Base-by-base conservation (phyloP, 306 rosid species). In the Acmispon strigosus region DNA sequence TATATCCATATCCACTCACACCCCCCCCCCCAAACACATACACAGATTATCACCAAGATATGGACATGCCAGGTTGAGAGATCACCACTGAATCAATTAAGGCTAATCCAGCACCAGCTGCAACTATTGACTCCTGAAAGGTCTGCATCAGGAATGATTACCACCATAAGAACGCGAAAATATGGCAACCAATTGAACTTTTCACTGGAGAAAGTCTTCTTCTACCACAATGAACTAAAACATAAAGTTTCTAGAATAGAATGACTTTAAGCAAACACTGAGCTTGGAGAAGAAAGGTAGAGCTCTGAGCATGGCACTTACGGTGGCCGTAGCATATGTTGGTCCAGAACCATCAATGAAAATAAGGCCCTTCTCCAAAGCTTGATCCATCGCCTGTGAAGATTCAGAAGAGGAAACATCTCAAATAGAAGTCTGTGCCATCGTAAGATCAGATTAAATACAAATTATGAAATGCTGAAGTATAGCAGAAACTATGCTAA, bases 61-160 rank as follows among this genome's bases (percentile, higher is more conserved):
- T 78, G 59, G 82, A 77, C 76, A 73, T 76, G 85, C 76, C 66
- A 80, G 83, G 85, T 83, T 50, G 76, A 84, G 89, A 87, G 83
- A 75, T 90, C 87, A 93, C 98, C 98, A 90, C 96, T 69, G 97
- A 87, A 63, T 94, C 97, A 75, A 94, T 81, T 64, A 94, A 77
- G 79, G 95, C 76, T 73, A 89, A 78, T 82, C 98, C 96, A 63
- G 97, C 96, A 74, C 94, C 96, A 45, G 93, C 94, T 76, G 97
- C 97, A 73, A 83, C 41, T 20, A 80, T 80, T 36, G 98, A 94
- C 76, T 94, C 98, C 81, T 73, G 82, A 67, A 80, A 94, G 51
- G 98, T 94, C 98, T 93, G 96, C 90, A 84, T 72, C 64, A 84
- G n/a, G n/a, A n/a, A n/a, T 37, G 73, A 78, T 69, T 71, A 75